phyloP scores from a whole-genome alignment of 495 filamentous ascomycete species.

The Trichodelitschia bisporula region DNA sequence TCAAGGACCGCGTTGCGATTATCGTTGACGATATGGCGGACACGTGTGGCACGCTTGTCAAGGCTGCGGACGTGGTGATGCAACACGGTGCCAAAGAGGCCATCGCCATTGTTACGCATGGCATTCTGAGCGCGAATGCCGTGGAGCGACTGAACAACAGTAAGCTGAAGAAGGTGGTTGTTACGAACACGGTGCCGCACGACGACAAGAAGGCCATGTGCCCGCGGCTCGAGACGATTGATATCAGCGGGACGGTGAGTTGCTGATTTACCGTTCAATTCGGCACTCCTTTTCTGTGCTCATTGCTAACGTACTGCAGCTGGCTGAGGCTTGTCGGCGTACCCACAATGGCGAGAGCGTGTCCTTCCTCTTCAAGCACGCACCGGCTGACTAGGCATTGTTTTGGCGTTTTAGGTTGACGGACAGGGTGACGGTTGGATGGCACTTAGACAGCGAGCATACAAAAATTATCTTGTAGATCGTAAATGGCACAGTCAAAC shows the following conservation, averaged over 20 bases:
- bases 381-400: conserved; percentile 27
- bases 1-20: conserved; percentile 37
- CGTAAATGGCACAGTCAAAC: too few relatives aligned
- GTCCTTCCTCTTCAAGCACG: conserved; percentile 84
- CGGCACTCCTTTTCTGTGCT: conserved; percentile 13
- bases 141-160: conserved; percentile 77
- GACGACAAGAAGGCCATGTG: conserved; percentile 59
- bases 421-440: too few relatives aligned
- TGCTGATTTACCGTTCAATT: conserved; percentile 4
- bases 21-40: conserved; percentile 61
- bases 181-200: conserved; percentile 93
- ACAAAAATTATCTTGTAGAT: too few relatives aligned
- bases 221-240: conserved; percentile 64
- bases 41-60: conserved; percentile 83
- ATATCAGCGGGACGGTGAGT: conserved; percentile 69
- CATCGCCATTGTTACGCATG: conserved; percentile 88
- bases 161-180: conserved; percentile 51
- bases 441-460: too few relatives aligned
- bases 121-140: conserved; percentile 77
- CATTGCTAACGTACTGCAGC: too few relatives aligned
- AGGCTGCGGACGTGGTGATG: conserved; percentile 79
- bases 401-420: too few relatives aligned
- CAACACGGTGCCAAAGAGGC: conserved; percentile 70
- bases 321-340: conserved; percentile 45
- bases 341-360: conserved; percentile 94